Base-by-base conservation (phyloP, 345 rosid genomes). In the Dovyalis caffra region DNA sequence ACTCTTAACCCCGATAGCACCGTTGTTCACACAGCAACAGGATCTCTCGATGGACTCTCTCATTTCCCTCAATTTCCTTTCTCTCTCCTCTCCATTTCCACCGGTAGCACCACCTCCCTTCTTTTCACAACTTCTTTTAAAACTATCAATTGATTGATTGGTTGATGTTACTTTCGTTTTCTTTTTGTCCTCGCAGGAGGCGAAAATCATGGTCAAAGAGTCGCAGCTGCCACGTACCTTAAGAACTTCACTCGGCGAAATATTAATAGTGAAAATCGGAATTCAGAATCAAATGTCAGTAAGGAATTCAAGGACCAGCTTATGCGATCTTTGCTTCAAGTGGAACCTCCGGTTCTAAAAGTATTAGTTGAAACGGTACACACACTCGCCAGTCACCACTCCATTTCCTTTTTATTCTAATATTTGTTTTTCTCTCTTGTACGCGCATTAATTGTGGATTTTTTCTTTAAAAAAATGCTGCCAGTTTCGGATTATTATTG, bases 241-340 rank as follows among this genome's bases (percentile, higher is more conserved):
- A 93, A 90, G 88, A 93, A 91, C 74, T 88, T 89, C 35, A 83
- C 86, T 11, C 82, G 93, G 77, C 84, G 79, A 80, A 86, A 79
- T 72, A 78, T 85, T 20, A 83, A 83, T 0, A 29, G 76, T 65
- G 83, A 70, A 33, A 75, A 71, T 76, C 65, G 82, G 14, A 76
- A 68, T 76, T 82, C 86, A 58, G 82, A 75, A 76, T 43, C 47
- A 2, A 43, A 43, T 43, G 85, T 86, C 65, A 77, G 87, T 80
- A 86, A 84, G 78, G 97, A 90, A 86, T 91, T 93, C 83, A 91
- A 88, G 85, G 88, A 85, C 76, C 88, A 86, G 81, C 91, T 93
- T 14, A 67, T 93, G 85, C 81, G n/a, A 75, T 88, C 84, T 70
- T 80, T 88, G 81, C 90, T 93, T 72, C 83, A 73, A 65, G 92